Evolutionary conservation across 371 early-diverging fungal species (phyloP), one percentile per base, ranked within the genome.

Genomic region (Syncephalastrum monosporum): DNA sequence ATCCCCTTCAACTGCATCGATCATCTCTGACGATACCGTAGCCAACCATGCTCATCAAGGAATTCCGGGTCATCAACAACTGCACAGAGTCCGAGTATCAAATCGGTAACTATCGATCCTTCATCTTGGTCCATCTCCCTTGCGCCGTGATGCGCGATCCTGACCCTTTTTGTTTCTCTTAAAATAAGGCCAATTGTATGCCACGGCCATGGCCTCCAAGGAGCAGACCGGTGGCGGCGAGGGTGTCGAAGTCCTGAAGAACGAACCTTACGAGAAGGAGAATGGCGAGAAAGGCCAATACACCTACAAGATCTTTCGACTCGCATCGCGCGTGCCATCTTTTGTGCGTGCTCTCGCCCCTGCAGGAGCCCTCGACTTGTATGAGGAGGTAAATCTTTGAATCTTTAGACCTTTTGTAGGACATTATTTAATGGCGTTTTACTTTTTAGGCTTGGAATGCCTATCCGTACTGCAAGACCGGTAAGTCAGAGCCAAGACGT

Each of bases 401-500:
- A 44, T 13, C 60, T 13, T 44, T 24, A 16, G 33, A 55, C 23
- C 17, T 48, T n/a, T 56, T 3, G 38, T 42, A 24, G 54, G 10
- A 15, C 27, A 41, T 4, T 48, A 19, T 45, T 14, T 13, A 16
- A 29, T 7, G 13, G 19, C 42, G 48, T 29, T 38, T 41, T 53
- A 38, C 42, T 53, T 38, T 38, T 47, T 64, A 74, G 72, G 91
- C 91, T 45, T 91, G 91, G 91, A 91, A 91, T 65, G 91, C 87
- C 42, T 91, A 89, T 64, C 91, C 91, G 12, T 85, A 88, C 61
- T 88, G 89, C 74, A 84, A 81, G 74, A 88, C 89, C 69, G 84
- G 87, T 89, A 83, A 71, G 48, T 47, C 51, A 42, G 24, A 51
- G 10, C 38, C 38, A 33, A 33, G 38, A 10, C 12, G 29, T 2